Evolutionary conservation across 768 basidiomycete species (phyloP).

Genomic region (Pleurotus sapidus): DNA sequence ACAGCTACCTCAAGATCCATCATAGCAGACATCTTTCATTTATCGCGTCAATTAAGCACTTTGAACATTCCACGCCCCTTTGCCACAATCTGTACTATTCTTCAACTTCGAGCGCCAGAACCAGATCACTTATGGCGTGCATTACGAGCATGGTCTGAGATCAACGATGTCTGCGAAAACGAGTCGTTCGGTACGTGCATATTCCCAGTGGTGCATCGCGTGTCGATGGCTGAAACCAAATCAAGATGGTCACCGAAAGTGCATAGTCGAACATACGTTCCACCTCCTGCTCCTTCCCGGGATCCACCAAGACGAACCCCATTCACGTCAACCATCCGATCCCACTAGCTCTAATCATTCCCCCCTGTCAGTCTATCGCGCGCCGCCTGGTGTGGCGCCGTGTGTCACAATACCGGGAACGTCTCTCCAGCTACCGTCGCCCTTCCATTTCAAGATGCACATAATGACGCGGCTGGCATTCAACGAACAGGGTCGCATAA

Average conservation of each 20-base stretch:
- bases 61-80: constrained; percentile 69
- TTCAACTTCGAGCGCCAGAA: constrained; percentile 40
- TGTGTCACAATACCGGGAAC: constrained; percentile 59
- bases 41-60: constrained; percentile 56
- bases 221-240: background rate
- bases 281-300: constrained; percentile 76
- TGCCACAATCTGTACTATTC: constrained; percentile 54
- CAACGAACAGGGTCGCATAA: constrained; percentile 80
- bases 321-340: constrained; percentile 39
- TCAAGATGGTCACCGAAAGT: constrained; percentile 69
- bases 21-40: constrained; percentile 67
- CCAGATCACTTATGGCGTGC: constrained; percentile 50
- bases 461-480: constrained; percentile 73
- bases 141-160: constrained; percentile 69
- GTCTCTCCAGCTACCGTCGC: constrained; percentile 56
- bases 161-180: constrained; percentile 72
- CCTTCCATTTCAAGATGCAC: constrained; percentile 71
- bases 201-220: background rate
- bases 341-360: constrained; percentile 25
- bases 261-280: constrained; percentile 77
- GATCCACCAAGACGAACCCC: constrained; percentile 49
- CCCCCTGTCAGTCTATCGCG: constrained; percentile 18
- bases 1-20: constrained; percentile 72
- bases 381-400: constrained; percentile 36
- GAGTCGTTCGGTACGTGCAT: constrained; percentile 66